Conservation (phyloP, 192 early-diverging fungal genomes). For the Rhizophagus sp. region DNA sequence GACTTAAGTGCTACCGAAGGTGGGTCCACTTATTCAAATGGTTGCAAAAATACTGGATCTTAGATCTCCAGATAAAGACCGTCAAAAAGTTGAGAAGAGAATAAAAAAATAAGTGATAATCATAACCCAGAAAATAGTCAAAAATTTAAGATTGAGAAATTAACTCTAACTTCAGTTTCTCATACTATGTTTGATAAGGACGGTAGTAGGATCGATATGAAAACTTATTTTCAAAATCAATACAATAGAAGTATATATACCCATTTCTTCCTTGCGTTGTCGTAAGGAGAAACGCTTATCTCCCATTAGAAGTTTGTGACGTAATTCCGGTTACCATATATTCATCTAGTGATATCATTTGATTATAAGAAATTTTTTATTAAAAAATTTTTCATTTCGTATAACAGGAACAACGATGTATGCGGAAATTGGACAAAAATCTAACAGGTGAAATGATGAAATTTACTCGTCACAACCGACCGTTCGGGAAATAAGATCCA, state of each 20-base stretch:
- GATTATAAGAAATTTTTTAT: no score
- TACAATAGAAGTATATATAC: neutral
- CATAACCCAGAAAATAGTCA: constrained; percentile 27
- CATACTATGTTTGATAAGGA: neutral
- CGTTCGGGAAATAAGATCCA: constrained; percentile 66
- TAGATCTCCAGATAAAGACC: constrained; percentile 43
- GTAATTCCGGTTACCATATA: no score
- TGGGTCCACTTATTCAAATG: constrained; percentile 71
- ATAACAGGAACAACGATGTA: constrained; percentile 67
- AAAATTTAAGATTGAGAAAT: constrained; percentile 68
- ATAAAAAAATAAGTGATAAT: no score
- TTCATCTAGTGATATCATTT: no score
- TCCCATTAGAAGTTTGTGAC: constrained; percentile 92
- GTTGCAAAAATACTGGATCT: constrained; percentile 64
- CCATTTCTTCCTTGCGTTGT: constrained; percentile 84
- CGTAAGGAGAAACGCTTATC: constrained; percentile 63
- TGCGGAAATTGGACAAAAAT: constrained; percentile 77
- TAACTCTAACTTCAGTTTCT: constrained; percentile 67
- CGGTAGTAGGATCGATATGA: no score
- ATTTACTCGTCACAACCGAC: no score
- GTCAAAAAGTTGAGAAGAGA: constrained; percentile 44
- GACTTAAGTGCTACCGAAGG: constrained; percentile 65
- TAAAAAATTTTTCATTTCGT: neutral
- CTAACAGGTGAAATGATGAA: constrained; percentile 94
- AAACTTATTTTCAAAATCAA: constrained; percentile 40